phyloP scores from a whole-genome alignment of 1,284 basidiomycete species.

The Microbotryum silenes-acaulis region DNA sequence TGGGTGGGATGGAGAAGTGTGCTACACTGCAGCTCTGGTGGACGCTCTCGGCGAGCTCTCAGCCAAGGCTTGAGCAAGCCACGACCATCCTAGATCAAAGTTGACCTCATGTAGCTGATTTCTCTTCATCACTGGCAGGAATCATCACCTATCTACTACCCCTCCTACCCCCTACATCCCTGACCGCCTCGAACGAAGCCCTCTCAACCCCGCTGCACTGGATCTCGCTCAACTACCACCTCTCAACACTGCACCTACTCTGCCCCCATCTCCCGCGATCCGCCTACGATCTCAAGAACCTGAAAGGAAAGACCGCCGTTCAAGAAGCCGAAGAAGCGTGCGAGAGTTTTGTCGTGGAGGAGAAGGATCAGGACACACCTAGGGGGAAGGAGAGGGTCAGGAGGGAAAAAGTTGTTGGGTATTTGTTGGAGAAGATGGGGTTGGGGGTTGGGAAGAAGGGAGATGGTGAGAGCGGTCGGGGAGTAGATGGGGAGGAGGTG shows the following conservation, averaged over 20 bases:
- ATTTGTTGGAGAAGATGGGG: slow-evolving; percentile 29
- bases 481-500: neutral
- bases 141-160: slow-evolving; percentile 33
- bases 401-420: slow-evolving; percentile 26
- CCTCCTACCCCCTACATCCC: slow-evolving; percentile 16
- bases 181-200: slow-evolving; percentile 26
- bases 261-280: slow-evolving; percentile 30
- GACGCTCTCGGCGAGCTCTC: neutral
- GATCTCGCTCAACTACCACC: slow-evolving; percentile 35
- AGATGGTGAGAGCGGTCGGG: neutral
- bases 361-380: slow-evolving; percentile 14
- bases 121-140: slow-evolving; percentile 10
- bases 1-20: neutral
- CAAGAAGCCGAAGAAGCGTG: slow-evolving; percentile 34
- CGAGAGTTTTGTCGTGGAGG: slow-evolving; percentile 16
- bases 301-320: slow-evolving; percentile 32
- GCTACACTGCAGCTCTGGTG: neutral
- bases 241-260: slow-evolving; percentile 30
- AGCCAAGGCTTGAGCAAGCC: neutral
- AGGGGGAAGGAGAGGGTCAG: slow-evolving; percentile 23
- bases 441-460: slow-evolving; percentile 24
- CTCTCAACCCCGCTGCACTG: slow-evolving; percentile 37
- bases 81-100: neutral
- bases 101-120: neutral
- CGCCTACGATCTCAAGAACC: slow-evolving; percentile 29